A percentile compares a stretch with the other conserved stretches of the same genome.
Evolutionary conservation across 129 eudicot genomes (phyloP).

Genomic region (Gnaphalium uliginosum): DNA sequence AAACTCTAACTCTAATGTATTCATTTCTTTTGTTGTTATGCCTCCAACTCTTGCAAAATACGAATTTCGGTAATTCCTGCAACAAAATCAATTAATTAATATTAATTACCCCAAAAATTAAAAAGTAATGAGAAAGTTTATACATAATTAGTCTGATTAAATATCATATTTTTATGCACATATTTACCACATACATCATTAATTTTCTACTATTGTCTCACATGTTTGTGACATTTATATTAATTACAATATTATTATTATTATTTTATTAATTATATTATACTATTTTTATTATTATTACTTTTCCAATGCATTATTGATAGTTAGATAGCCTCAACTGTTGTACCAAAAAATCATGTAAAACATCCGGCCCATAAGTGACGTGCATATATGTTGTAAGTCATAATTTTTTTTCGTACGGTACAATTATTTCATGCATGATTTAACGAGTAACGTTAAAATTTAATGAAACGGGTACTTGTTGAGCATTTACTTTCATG

Average conservation of each 20-base stretch:
- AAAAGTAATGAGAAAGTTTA: no score
- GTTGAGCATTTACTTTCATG: background rate
- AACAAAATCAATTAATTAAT: background rate
- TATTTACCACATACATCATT: no score
- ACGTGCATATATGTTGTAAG: constrained; percentile 11
- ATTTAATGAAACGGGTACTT: background rate
- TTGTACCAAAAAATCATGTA: constrained; percentile 11
- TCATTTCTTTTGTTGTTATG: constrained; percentile 67
- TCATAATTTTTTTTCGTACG: background rate
- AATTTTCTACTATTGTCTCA: no score
- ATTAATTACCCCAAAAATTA: no score
- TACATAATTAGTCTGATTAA: no score
- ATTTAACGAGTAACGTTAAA: constrained; percentile 1
- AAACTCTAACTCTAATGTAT: constrained; percentile 76
- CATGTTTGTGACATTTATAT: no score
- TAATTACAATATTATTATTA: no score
- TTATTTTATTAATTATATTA: no score
- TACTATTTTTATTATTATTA: no score
- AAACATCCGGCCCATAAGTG: constrained; percentile 21
- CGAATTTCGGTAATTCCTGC: constrained; percentile 91
- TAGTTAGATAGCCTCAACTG: constrained; percentile 6
- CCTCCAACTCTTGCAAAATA: constrained; percentile 94
- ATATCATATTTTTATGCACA: no score
- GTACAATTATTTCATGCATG: constrained; percentile 17
- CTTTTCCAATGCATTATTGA: constrained; percentile 24